phyloP scores from a whole-genome alignment of 2,329 filamentous ascomycete genomes.

The Xylaria sp. region DNA sequence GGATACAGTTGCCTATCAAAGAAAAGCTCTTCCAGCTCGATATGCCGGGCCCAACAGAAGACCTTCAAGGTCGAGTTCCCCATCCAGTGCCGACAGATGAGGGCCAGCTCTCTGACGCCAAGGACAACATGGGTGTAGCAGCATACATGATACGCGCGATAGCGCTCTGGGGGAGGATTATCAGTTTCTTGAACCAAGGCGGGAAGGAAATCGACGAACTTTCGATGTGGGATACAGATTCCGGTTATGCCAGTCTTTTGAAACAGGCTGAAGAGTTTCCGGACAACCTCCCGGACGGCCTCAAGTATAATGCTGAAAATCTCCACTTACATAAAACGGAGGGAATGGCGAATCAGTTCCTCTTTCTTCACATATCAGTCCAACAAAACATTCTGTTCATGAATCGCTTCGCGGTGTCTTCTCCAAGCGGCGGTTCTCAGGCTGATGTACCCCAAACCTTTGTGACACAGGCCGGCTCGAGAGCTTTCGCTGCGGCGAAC shows the following conservation, averaged over 20 bases:
- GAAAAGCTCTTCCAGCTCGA: constrained; percentile 92
- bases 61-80: constrained; percentile 76
- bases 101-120: constrained; percentile 73
- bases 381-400: constrained; percentile 92
- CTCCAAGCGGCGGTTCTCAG: constrained; percentile 71
- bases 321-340: constrained; percentile 86
- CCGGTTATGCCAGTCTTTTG: constrained; percentile 77
- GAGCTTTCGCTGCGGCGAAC: constrained; percentile 85
- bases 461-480: constrained; percentile 76
- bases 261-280: constrained; percentile 78
- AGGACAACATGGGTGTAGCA: constrained; percentile 91
- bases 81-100: constrained; percentile 71
- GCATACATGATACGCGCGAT: constrained; percentile 90
- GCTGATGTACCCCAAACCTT: constrained; percentile 82
- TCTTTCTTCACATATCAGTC: constrained; percentile 90
- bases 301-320: constrained; percentile 85
- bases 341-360: constrained; percentile 87
- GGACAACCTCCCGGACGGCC: constrained; percentile 72
- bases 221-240: constrained; percentile 85
- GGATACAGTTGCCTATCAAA: constrained; percentile 89
- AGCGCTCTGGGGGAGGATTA: constrained; percentile 88
- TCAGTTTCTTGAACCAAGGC: constrained; percentile 90
- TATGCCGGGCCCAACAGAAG: constrained; percentile 87
- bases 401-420: constrained; percentile 85
- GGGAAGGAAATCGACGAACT: constrained; percentile 81